These are phyloP conservation scores for Botryotinia calthae DNA, from an alignment of 2,329 filamentous ascomycete genomes.

Conservation along the genomic window DNA sequence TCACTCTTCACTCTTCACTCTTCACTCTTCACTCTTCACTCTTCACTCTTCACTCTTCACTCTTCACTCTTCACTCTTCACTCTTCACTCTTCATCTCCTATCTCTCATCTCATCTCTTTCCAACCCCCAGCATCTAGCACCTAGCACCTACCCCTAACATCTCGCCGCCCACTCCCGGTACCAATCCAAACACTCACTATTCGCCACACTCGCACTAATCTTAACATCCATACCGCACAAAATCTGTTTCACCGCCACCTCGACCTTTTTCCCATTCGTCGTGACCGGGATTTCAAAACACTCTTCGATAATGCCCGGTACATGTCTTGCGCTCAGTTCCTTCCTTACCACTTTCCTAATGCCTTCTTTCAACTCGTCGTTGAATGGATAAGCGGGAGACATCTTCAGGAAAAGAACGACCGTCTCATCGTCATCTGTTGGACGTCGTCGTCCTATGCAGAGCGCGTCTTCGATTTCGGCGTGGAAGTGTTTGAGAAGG, in stretches of 20 bases:
- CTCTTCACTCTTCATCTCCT: too few species aligned
- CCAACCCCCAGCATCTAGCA: neutral
- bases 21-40: too few species aligned
- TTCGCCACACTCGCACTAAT: conserved; percentile 94
- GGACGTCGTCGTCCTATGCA: conserved; percentile 74
- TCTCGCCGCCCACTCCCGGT: conserved; percentile 66
- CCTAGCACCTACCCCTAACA: neutral
- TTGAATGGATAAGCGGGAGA: conserved; percentile 47
- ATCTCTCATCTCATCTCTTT: neutral
- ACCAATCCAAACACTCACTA: conserved; percentile 84
- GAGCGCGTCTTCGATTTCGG: conserved; percentile 77
- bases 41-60: too few species aligned
- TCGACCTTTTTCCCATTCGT: conserved; percentile 98
- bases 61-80: too few species aligned
- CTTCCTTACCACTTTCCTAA: conserved; percentile 67
- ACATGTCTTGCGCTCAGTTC: conserved; percentile 90
- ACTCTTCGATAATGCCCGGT: conserved; percentile 77
- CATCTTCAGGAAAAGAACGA: conserved; percentile 88
- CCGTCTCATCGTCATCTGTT: conserved; percentile 35
- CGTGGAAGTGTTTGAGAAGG: conserved; percentile 77
- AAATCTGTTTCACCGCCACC: conserved; percentile 92
- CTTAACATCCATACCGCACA: conserved; percentile 83
- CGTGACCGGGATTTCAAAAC: conserved; percentile 78
- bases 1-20: too few species aligned
- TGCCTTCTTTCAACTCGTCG: conserved; percentile 56